Base-by-base conservation (phyloP, 106 monocot species). In the Platanthera guangdongensis region DNA sequence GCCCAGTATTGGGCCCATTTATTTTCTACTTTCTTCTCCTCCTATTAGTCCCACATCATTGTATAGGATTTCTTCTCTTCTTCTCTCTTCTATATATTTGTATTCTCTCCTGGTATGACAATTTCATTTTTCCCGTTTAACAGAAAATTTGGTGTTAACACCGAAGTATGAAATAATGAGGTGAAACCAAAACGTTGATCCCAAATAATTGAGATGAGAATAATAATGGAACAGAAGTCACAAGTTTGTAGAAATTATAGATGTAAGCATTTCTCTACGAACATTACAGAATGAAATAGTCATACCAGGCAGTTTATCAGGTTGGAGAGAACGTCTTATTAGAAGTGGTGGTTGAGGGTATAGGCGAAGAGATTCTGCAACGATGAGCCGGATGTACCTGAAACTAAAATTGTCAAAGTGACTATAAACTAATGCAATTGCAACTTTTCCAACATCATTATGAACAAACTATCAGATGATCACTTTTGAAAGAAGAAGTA, bases 301-400 rank as follows among this genome's bases (percentile, higher is more conserved):
- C 21, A 30, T 91, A 97, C 94, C 93, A 70, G 97, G 97, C 52
- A 97, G 78, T 73, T 73, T 86, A 76, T 94, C 97, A 46, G 78
- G 39, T 80, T 89, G 81, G 16, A 97, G 89, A 57, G 87, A n/a
- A 72, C 97, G 97, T 73, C 97, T 84, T 73, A 97, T 97, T 39
- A 97, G 83, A 47, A 97, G 77, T 47, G 97, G 97, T 77, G 93
- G 97, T 78, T 97, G 97, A 50, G 97, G 97, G 75, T 94, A 97
- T 11, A 97, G 70, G 9, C 96, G 93, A 78, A 97, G 96, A 59
- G 89, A 74, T 84, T 97, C 96, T 68, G 86, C 86, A 76, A 94
- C 79, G 53, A 97, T 86, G 6, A 91, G 83, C 46, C 89, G 79
- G 78, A 97, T 89, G 76, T 94, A 97, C 81, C 97, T 97, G 78